Conservation (phyloP, 2,329 filamentous ascomycete genomes). For the Neofusicoccum laricinum region DNA sequence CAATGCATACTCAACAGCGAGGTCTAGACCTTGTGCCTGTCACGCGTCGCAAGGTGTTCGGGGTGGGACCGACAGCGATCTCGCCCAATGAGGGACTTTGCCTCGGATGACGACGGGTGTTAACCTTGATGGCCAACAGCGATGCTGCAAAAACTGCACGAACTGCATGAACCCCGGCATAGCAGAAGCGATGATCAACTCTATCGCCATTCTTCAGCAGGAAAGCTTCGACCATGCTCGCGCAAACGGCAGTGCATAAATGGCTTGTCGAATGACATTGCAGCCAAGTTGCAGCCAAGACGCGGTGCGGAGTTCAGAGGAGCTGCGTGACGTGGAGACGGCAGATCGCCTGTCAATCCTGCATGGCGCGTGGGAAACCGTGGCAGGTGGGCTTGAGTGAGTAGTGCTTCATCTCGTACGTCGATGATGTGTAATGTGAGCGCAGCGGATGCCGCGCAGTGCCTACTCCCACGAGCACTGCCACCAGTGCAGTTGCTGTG, state of each 20-base stretch:
- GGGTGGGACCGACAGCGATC: neutral
- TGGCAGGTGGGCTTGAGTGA: neutral
- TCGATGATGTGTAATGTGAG: neutral
- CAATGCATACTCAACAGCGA: too few relatives aligned
- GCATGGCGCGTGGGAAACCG: too few relatives aligned
- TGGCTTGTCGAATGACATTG: neutral
- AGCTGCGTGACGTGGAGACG: neutral
- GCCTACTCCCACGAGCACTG: neutral
- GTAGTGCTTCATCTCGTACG: neutral
- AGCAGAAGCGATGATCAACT: too few relatives aligned
- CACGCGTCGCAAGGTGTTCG: neutral
- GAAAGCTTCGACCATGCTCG: too few relatives aligned
- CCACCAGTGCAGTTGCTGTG: neutral
- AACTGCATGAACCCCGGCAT: too few relatives aligned
- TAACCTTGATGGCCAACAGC: neutral
- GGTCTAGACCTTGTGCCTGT: neutral
- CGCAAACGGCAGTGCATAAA: too few relatives aligned
- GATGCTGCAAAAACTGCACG: neutral
- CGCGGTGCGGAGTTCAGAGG: neutral
- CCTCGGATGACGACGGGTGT: neutral
- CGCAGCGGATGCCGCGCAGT: neutral
- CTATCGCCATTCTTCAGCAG: too few relatives aligned
- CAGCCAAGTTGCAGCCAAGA: constrained; percentile 2
- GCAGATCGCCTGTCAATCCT: neutral
- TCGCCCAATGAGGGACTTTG: neutral